phyloP scores from a whole-genome alignment of 768 basidiomycete genomes.

The Trametes cingulata region DNA sequence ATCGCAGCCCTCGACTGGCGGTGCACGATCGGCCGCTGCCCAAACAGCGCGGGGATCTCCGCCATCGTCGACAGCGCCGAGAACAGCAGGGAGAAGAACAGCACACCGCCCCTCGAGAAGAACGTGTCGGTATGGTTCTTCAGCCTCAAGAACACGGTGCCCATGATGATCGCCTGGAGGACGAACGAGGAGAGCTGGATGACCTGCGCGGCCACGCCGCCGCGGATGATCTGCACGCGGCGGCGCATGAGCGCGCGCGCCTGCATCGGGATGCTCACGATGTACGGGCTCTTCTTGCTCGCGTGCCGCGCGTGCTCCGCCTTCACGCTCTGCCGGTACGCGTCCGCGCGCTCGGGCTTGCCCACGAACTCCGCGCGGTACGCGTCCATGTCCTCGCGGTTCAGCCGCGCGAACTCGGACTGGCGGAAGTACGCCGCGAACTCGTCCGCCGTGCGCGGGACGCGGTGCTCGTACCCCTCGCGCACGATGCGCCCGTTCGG shows the following conservation, averaged over 20 bases:
- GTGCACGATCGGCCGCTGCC: constrained; percentile 59
- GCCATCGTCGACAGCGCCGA: constrained; percentile 60
- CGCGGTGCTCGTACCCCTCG: constrained; percentile 37
- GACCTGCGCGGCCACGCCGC: constrained; percentile 31
- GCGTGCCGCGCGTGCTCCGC: constrained; percentile 53
- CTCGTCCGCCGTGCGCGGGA: constrained; percentile 58
- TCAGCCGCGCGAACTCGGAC: constrained; percentile 42
- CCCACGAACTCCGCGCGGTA: constrained; percentile 49
- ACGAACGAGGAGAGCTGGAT: constrained; percentile 44
- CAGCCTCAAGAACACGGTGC: constrained; percentile 63
- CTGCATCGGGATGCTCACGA: constrained; percentile 39
- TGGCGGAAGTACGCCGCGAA: constrained; percentile 42
- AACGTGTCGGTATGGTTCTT: constrained; percentile 57
- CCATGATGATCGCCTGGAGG: constrained; percentile 55
- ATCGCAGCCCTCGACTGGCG: constrained; percentile 61
- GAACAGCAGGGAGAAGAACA: constrained; percentile 76
- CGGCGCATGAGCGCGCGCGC: constrained; percentile 37
- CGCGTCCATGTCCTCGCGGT: constrained; percentile 46
- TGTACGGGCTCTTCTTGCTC: constrained; percentile 40
- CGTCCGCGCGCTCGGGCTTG: constrained; percentile 41
- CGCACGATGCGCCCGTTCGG: constrained; percentile 56
- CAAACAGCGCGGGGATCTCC: constrained; percentile 58
- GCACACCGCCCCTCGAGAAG: constrained; percentile 76
- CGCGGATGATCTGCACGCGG: constrained; percentile 38
- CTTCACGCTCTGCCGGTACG: constrained; percentile 49